phyloP scores from a whole-genome alignment of 2,329 filamentous ascomycete genomes.

The Colletotrichum camelliae region DNA sequence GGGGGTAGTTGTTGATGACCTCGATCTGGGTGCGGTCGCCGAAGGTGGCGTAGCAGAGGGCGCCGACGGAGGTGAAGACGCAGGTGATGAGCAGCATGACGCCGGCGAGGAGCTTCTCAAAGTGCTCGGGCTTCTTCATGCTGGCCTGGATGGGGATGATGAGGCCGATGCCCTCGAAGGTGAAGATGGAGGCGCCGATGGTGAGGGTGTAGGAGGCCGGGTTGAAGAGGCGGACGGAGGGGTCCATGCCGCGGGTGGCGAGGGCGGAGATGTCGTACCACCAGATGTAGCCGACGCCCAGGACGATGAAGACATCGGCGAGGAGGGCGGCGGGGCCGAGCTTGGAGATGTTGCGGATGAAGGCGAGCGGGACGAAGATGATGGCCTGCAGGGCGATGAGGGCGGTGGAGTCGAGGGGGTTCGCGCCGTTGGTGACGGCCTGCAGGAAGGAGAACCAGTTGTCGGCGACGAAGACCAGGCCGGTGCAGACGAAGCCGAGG shows the following conservation, averaged over 20 bases:
- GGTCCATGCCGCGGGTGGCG: slow-evolving; percentile 58
- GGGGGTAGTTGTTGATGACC: slow-evolving; percentile 78
- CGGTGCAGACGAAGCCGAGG: slow-evolving; percentile 78
- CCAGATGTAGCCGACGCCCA: slow-evolving; percentile 77
- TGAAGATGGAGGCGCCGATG: slow-evolving; percentile 82
- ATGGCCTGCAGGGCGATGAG: slow-evolving; percentile 72
- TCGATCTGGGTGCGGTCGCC: slow-evolving; percentile 73
- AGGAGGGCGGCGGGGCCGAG: slow-evolving; percentile 72
- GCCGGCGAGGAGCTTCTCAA: slow-evolving; percentile 67
- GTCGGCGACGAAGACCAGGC: slow-evolving; percentile 79
- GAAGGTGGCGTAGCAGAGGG: slow-evolving; percentile 77
- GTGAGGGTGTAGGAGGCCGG: slow-evolving; percentile 72
- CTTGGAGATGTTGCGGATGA: slow-evolving; percentile 78
- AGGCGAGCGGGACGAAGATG: slow-evolving; percentile 68
- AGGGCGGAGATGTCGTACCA: slow-evolving; percentile 69
- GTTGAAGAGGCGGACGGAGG: slow-evolving; percentile 73
- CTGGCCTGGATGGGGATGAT: slow-evolving; percentile 98
- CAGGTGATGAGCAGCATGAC: slow-evolving; percentile 78
- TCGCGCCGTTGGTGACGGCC: slow-evolving; percentile 58
- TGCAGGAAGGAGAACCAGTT: slow-evolving; percentile 72
- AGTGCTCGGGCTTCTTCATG: slow-evolving; percentile 77
- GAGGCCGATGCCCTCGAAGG: slow-evolving; percentile 95
- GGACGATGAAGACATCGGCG: slow-evolving; percentile 74
- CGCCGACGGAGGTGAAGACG: slow-evolving; percentile 75
- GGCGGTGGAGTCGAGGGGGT: slow-evolving; percentile 57